Percentiles rank a stretch among this genome's conserved stretches.
phyloP scores from a whole-genome alignment of 805 yeast species.

The Blastobotrys robertii region DNA sequence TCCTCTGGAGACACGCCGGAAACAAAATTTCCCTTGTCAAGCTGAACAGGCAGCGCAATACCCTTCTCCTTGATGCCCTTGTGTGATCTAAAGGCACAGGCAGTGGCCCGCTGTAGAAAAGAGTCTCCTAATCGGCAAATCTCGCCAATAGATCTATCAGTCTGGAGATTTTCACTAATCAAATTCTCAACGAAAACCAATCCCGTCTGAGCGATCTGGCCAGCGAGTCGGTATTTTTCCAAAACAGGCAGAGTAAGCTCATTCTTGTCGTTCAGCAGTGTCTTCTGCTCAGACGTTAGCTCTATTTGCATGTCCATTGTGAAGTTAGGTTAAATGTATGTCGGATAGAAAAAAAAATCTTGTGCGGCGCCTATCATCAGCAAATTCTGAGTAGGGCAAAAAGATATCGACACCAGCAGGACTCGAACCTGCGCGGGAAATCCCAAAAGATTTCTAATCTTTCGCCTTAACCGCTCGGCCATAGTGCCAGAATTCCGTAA shows the following conservation, averaged over 20 bases:
- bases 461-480: constrained; percentile 35
- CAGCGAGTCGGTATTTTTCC: constrained; percentile 82
- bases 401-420: too few relatives aligned
- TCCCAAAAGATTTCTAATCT: constrained; percentile 32
- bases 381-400: neutral
- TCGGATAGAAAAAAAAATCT: neutral
- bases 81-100: constrained; percentile 46
- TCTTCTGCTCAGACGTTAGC: constrained; percentile 14
- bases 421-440: constrained; percentile 7
- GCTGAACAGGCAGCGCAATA: constrained; percentile 81
- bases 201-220: constrained; percentile 79
- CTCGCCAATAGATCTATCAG: constrained; percentile 33
- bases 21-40: constrained; percentile 73
- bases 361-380: neutral
- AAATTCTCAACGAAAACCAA: constrained; percentile 44
- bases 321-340: neutral
- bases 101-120: constrained; percentile 51
- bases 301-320: constrained; percentile 12
- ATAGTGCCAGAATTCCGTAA: constrained; percentile 18
- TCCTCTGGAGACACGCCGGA: constrained; percentile 78
- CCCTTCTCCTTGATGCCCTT: constrained; percentile 58
- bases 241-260: constrained; percentile 49
- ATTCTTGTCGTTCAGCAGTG: constrained; percentile 59
- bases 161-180: constrained; percentile 6
- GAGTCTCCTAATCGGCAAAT: constrained; percentile 78